phyloP scores from a whole-genome alignment of 805 yeast genomes.

The Komagataella populi region DNA sequence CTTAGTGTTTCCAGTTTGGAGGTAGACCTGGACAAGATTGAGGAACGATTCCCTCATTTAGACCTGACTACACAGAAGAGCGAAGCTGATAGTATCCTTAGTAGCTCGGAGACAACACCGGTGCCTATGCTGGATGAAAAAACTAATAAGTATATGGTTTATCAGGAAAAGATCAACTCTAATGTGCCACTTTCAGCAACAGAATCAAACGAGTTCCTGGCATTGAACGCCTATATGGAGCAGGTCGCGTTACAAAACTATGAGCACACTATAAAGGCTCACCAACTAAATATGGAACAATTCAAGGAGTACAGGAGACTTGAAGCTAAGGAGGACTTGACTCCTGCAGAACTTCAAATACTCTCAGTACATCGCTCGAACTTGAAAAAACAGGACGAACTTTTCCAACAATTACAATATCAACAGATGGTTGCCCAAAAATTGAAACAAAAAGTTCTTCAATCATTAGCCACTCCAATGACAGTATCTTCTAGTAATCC shows the following conservation, averaged over 20 bases:
- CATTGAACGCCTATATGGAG: neutral
- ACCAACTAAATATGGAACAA: neutral
- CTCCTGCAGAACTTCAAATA: neutral
- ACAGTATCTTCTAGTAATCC: neutral
- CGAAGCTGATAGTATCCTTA: neutral
- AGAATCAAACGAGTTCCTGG: neutral
- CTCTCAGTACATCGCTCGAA: neutral
- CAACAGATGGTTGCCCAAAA: neutral
- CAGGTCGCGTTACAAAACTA: neutral
- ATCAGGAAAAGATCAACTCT: neutral
- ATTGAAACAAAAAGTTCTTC: neutral
- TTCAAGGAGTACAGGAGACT: neutral
- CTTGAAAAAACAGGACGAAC: neutral
- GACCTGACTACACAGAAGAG: neutral
- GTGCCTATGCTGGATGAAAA: neutral
- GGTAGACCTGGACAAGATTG: neutral
- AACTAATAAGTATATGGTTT: neutral
- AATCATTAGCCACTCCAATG: neutral
- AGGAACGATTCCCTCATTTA: neutral
- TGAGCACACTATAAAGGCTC: neutral
- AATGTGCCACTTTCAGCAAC: neutral
- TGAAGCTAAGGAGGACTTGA: neutral
- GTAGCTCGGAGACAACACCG: neutral
- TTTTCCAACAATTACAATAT: neutral
- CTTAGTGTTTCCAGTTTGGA: neutral